A percentile compares a stretch with the other conserved stretches of the same genome.
Evolutionary conservation across 2,329 filamentous ascomycete species (phyloP).

Genomic region (Beauveria asiatica): DNA sequence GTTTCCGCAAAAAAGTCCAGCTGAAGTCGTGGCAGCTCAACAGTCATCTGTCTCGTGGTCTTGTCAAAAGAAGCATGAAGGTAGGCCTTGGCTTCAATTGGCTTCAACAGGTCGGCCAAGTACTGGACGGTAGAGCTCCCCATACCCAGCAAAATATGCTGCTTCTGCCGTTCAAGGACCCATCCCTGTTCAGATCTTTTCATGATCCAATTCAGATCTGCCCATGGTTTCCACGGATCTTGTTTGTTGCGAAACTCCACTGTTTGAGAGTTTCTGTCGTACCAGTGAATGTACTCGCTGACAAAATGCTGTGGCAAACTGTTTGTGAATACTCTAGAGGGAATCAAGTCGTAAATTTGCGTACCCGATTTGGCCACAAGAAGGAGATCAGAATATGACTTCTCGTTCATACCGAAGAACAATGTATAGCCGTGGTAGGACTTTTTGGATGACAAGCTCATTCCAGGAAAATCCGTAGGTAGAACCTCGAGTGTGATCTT

Average conservation of each 20-base stretch:
- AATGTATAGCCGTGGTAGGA: neutral
- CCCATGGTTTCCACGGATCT: neutral
- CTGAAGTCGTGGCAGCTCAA: neutral
- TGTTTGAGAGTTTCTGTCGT: neutral
- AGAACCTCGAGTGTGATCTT: neutral
- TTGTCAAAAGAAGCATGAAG: neutral
- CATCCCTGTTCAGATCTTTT: neutral
- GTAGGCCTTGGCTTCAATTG: neutral
- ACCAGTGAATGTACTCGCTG: slow-evolving; percentile 3
- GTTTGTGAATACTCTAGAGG: neutral
- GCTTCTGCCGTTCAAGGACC: neutral
- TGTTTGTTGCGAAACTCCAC: neutral
- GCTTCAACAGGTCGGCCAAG: neutral
- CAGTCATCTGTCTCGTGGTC: neutral
- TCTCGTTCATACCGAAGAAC: neutral
- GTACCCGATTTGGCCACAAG: neutral
- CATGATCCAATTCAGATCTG: neutral
- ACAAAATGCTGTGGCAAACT: neutral
- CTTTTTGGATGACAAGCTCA: neutral
- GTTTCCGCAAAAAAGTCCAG: neutral
- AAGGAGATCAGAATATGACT: neutral
- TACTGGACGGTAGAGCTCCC: neutral
- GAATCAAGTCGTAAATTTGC: neutral
- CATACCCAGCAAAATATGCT: neutral
- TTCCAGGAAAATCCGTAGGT: neutral